Base-by-base conservation (phyloP, 371 early-diverging fungal genomes). In the Entomophthora muscae region DNA sequence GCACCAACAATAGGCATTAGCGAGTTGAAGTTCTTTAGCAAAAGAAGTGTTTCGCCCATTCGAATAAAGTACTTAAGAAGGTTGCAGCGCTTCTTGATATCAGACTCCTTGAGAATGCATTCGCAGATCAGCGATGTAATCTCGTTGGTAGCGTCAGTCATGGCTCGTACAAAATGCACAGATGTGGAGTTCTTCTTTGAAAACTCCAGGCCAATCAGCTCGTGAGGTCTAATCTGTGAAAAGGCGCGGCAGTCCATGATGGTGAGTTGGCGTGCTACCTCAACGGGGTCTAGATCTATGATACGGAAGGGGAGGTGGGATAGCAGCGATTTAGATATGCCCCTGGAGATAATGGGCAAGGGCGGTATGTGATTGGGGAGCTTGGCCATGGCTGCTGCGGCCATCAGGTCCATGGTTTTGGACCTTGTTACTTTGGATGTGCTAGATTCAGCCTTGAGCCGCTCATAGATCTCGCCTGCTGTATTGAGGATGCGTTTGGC, bases 41-140 rank as follows among this genome's bases (percentile, higher is more conserved):
- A 76, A 7, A 85, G 52, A 7, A 58, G 17, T n/a, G 22, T 53
- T 23, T 60, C 55, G 21, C 30, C 61, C 23, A 33, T 23, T 61
- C 53, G 80, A 57, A 94, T 84, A 73, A 90, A 89, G 71, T 88
- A 79, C 69, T 91, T 91, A 53, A 96, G 72, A n/a, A 86, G 70
- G 0, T 68, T 67, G 0, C 83, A 85, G 32, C 97, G 83, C 53
- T 81, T 81, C 72, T 89, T 87, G 66, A 81, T 70, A 63, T 93
- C 91, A 42, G 74, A 74, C 65, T 93, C 84, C 17, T 70, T 71
- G 33, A 94, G 67, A 30, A 95, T 90, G 31, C 77, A 76, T 26
- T 81, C 82, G 0, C 84, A 81, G 23, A 93, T 88, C 90, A 91
- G 92, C 55, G 22, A 21, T 1, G 22, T 52, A 17, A 52, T 52